These are phyloP conservation scores for Fusarium sacchari DNA, from an alignment of 2,329 filamentous ascomycete genomes.

Conservation along the genomic window DNA sequence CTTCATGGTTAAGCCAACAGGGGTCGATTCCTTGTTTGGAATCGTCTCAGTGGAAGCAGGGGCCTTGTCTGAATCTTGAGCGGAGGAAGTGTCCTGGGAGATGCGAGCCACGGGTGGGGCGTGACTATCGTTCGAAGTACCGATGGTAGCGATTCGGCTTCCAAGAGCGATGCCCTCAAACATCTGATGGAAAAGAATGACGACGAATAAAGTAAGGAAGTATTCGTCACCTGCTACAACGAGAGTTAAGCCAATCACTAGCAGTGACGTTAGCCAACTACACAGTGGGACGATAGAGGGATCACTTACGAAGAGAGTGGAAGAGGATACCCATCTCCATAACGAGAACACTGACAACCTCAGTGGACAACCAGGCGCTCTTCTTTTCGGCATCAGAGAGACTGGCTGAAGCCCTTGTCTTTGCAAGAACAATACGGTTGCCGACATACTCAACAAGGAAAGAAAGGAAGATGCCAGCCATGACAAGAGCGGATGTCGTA, in stretches of 20 bases:
- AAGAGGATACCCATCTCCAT: slow-evolving; percentile 81
- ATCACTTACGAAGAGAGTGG: slow-evolving; percentile 71
- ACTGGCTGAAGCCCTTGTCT: slow-evolving; percentile 43
- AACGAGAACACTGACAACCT: slow-evolving; percentile 71
- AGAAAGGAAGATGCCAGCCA: slow-evolving; percentile 78
- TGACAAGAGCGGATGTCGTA: slow-evolving; percentile 75
- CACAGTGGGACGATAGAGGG: background rate
- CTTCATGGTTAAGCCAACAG: slow-evolving; percentile 48
- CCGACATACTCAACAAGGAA: slow-evolving; percentile 77
- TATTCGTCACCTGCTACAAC: slow-evolving; percentile 67
- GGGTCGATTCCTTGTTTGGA: slow-evolving; percentile 19
- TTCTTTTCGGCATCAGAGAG: slow-evolving; percentile 42
- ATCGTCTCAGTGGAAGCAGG: slow-evolving; percentile 36
- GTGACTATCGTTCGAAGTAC: slow-evolving; percentile 39
- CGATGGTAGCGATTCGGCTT: slow-evolving; percentile 72
- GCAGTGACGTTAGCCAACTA: background rate
- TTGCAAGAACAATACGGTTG: slow-evolving; percentile 63
- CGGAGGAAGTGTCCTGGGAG: slow-evolving; percentile 23
- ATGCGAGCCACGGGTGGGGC: slow-evolving; percentile 36
- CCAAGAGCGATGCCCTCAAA: slow-evolving; percentile 82
- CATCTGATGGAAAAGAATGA: slow-evolving; percentile 82
- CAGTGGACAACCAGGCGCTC: slow-evolving; percentile 47
- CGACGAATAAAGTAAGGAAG: slow-evolving; percentile 68
- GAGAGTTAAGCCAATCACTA: slow-evolving; percentile 71
- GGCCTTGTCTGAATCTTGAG: slow-evolving; percentile 44